phyloP scores from a whole-genome alignment of 2,329 filamentous ascomycete genomes.

The Rosellinia necatrix region DNA sequence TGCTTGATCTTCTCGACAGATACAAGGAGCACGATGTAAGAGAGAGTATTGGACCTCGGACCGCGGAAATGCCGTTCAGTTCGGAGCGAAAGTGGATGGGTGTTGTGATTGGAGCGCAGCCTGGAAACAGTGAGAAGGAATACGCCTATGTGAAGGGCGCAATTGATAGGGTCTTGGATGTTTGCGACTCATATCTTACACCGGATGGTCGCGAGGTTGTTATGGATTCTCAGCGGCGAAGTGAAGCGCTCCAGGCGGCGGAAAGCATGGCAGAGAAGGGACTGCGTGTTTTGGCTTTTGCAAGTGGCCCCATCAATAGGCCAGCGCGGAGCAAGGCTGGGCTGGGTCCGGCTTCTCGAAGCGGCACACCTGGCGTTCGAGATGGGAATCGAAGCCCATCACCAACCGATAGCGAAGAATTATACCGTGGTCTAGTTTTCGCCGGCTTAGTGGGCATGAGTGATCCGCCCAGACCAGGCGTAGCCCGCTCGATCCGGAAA shows the following conservation, averaged over 20 bases:
- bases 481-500: conserved; percentile 84
- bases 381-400: conserved; percentile 46
- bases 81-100: conserved; percentile 99
- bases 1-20: conserved; percentile 87
- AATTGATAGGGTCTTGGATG: conserved; percentile 80
- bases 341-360: conserved; percentile 48
- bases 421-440: conserved; percentile 84
- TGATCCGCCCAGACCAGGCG: conserved; percentile 88
- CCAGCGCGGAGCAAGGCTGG: conserved; percentile 48
- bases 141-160: conserved; percentile 96
- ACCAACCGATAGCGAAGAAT: conserved; percentile 65
- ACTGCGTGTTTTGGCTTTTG: conserved; percentile 88
- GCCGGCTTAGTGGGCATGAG: conserved; percentile 96
- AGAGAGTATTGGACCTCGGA: conserved; percentile 79
- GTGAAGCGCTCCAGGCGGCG: conserved; percentile 78
- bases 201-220: conserved; percentile 85
- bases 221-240: conserved; percentile 74
- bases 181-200: conserved; percentile 89
- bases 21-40: conserved; percentile 92
- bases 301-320: conserved; percentile 73
- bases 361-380: conserved; percentile 53
- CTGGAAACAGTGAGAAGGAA: conserved; percentile 66
- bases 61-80: conserved; percentile 90
- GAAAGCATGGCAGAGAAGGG: conserved; percentile 88
- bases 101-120: conserved; percentile 74